These are phyloP conservation scores for Ustilago esculenta DNA, from an alignment of 1,284 basidiomycete genomes.

Conservation along the genomic window DNA sequence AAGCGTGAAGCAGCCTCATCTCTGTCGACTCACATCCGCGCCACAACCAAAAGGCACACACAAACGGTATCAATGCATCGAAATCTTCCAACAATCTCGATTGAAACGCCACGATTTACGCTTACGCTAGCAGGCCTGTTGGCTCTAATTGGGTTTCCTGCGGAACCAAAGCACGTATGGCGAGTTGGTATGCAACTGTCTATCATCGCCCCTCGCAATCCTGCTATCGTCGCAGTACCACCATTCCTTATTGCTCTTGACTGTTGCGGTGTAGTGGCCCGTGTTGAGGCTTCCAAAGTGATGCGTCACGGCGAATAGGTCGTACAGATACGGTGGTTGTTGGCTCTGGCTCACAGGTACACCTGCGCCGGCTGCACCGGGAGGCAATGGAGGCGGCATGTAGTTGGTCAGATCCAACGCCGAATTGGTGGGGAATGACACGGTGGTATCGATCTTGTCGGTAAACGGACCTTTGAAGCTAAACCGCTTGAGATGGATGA, in stretches of 20 bases:
- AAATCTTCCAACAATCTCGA: no score
- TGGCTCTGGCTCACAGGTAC: conserved; percentile 48
- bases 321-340: conserved; percentile 67
- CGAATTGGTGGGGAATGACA: conserved; percentile 77
- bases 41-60: no score
- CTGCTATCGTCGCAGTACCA: conserved; percentile 65
- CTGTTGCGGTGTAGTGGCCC: conserved; percentile 66
- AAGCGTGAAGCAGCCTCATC: no score
- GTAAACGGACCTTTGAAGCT: conserved; percentile 90
- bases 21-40: no score
- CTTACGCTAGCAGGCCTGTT: no score
- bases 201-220: conserved; percentile 47
- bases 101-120: no score
- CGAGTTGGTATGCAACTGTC: conserved; percentile 54
- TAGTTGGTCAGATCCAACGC: conserved; percentile 87
- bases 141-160: conserved; percentile 31
- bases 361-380: conserved; percentile 24
- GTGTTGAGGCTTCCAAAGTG: conserved; percentile 66
- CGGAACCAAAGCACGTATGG: conserved; percentile 64
- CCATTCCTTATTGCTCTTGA: conserved; percentile 57
- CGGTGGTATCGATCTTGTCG: conserved; percentile 75
- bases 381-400: conserved; percentile 74
- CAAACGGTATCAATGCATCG: no score
- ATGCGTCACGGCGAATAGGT: conserved; percentile 68
- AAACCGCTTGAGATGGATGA: conserved; percentile 97